Conservation (phyloP, 2,329 filamentous ascomycete genomes). For the Colletotrichum lindemuthianum region DNA sequence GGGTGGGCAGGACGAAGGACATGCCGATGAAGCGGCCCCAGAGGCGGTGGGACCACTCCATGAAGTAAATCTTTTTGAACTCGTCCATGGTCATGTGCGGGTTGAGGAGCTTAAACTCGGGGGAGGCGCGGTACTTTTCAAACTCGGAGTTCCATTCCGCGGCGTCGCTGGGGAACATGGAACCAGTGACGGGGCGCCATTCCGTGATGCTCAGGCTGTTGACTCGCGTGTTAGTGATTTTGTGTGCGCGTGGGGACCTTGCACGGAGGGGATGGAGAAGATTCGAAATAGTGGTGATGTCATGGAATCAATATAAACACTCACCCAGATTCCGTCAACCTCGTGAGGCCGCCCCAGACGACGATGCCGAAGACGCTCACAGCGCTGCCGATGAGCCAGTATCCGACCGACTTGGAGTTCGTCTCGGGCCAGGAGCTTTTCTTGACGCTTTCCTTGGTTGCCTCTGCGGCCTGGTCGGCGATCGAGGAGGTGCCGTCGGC, state of each 20-base stretch:
- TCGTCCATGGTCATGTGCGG: slow-evolving; percentile 91
- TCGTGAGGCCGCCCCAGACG: slow-evolving; percentile 90
- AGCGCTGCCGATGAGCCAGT: slow-evolving; percentile 93
- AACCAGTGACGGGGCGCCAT: slow-evolving; percentile 97
- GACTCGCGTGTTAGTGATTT: neutral
- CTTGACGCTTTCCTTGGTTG: slow-evolving; percentile 35
- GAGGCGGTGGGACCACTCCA: slow-evolving; percentile 97
- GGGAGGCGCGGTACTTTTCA: slow-evolving; percentile 88
- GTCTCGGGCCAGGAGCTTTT: slow-evolving; percentile 64
- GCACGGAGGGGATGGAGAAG: too few species aligned
- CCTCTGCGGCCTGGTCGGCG: slow-evolving; percentile 17
- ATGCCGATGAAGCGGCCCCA: slow-evolving; percentile 94
- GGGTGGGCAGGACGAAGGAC: slow-evolving; percentile 86
- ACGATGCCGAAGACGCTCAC: slow-evolving; percentile 97
- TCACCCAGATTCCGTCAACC: slow-evolving; percentile 95
- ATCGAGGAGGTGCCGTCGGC: slow-evolving; percentile 19
- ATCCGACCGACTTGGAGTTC: slow-evolving; percentile 81
- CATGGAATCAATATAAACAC: slow-evolving; percentile 33
- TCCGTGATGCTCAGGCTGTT: slow-evolving; percentile 93
- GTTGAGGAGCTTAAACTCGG: slow-evolving; percentile 93
- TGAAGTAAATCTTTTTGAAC: slow-evolving; percentile 99
- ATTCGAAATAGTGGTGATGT: too few species aligned
- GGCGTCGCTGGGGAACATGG: slow-evolving; percentile 80
- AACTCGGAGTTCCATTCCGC: slow-evolving; percentile 94
- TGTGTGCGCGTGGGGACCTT: too few species aligned